Conservation (phyloP, 1,139 yeast species). For the Candida gigantensis region DNA sequence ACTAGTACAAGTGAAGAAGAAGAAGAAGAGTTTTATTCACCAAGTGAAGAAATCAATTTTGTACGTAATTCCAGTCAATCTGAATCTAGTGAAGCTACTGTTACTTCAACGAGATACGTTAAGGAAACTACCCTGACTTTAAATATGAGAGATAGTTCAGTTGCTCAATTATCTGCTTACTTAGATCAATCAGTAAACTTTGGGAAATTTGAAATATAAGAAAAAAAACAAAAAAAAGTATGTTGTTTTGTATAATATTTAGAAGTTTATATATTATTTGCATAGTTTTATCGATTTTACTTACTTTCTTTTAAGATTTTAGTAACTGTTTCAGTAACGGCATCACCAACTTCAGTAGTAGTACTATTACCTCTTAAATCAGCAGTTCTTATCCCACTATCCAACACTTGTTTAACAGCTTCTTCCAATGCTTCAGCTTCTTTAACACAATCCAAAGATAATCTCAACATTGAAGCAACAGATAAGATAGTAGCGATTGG, state of each 20-base stretch:
- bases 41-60: conserved; percentile 4
- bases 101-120: conserved; percentile 24
- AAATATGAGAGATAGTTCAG: conserved; percentile 27
- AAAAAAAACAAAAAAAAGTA: no score
- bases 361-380: conserved; percentile 81
- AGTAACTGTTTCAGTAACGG: conserved; percentile 72
- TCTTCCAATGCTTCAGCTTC: conserved; percentile 89
- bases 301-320: conserved; percentile 50
- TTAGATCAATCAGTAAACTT: conserved; percentile 31
- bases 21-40: conserved; percentile 22
- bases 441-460: conserved; percentile 75
- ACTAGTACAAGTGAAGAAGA: conserved; percentile 19
- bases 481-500: conserved; percentile 94
- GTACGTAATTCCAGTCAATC: conserved; percentile 17
- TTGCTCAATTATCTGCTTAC: conserved; percentile 36
- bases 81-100: conserved; percentile 37
- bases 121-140: no score
- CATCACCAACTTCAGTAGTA: conserved; percentile 92
- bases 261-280: no score
- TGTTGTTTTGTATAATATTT: no score
- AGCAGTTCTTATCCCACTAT: conserved; percentile 83
- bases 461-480: conserved; percentile 94
- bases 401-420: conserved; percentile 84
- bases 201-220: conserved; percentile 7
- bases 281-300: no score